Evolutionary conservation across 2,329 filamentous ascomycete genomes (phyloP).

Genomic region (Fusarium acutatum): DNA sequence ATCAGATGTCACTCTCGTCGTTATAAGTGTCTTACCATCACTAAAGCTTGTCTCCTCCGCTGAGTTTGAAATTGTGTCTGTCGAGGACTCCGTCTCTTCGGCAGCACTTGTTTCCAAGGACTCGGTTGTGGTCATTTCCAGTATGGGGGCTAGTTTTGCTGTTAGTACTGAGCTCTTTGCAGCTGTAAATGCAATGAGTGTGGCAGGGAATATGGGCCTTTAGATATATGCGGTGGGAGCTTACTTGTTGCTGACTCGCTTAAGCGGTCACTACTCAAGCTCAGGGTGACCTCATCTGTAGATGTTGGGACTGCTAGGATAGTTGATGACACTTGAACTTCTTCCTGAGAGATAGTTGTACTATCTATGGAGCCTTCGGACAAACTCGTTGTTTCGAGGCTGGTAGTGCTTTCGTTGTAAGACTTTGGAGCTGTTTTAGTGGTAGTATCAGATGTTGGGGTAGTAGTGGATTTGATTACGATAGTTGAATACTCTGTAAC

Average conservation of each 20-base stretch:
- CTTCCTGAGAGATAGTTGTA: neutral
- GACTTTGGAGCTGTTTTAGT: neutral
- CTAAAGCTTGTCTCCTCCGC: neutral
- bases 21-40: neutral
- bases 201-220: neutral
- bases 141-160: neutral
- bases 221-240: neutral
- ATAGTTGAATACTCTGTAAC: neutral
- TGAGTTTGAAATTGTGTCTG: neutral
- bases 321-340: neutral
- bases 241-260: neutral
- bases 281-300: neutral
- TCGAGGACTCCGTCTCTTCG: neutral
- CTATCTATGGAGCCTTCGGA: neutral
- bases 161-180: neutral
- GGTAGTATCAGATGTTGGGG: neutral
- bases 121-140: neutral
- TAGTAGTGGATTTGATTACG: neutral
- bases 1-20: neutral
- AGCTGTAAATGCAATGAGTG: neutral
- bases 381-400: neutral
- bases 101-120: neutral
- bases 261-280: neutral
- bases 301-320: neutral
- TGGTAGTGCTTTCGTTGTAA: neutral